These are phyloP conservation scores for Candida boidinii DNA, from an alignment of 805 yeast species.

Conservation along the genomic window DNA sequence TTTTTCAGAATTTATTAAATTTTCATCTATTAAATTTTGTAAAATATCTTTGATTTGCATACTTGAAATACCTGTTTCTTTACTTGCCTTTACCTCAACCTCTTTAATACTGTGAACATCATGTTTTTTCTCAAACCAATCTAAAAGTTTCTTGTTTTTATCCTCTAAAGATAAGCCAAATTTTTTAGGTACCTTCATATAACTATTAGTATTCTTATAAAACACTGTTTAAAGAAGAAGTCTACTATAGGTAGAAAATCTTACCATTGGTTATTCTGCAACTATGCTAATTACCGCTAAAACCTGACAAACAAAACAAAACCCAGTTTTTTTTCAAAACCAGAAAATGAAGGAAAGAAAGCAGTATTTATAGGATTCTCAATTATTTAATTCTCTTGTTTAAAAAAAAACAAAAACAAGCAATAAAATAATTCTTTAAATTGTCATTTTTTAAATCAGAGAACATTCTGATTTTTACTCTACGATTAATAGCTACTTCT, in stretches of 20 bases:
- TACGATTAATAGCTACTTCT: no score
- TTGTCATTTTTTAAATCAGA: no score
- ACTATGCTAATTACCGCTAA: no score
- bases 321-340: no score
- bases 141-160: constrained; percentile 26
- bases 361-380: no score
- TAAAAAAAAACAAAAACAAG: no score
- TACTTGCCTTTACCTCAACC: constrained; percentile 37
- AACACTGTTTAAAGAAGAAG: no score
- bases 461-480: no score
- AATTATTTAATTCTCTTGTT: no score
- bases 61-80: constrained; percentile 38
- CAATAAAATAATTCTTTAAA: no score
- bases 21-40: constrained; percentile 39
- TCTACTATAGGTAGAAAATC: neutral
- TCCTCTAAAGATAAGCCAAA: constrained; percentile 28
- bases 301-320: no score
- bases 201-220: neutral
- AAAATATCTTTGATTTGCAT: constrained; percentile 47
- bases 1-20: constrained; percentile 39
- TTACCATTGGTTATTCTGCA: neutral
- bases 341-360: no score
- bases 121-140: constrained; percentile 32
- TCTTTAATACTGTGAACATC: constrained; percentile 41
- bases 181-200: constrained; percentile 10